Conservation (phyloP, 148 eudicot species). For the Fagopyrum esculentum region DNA sequence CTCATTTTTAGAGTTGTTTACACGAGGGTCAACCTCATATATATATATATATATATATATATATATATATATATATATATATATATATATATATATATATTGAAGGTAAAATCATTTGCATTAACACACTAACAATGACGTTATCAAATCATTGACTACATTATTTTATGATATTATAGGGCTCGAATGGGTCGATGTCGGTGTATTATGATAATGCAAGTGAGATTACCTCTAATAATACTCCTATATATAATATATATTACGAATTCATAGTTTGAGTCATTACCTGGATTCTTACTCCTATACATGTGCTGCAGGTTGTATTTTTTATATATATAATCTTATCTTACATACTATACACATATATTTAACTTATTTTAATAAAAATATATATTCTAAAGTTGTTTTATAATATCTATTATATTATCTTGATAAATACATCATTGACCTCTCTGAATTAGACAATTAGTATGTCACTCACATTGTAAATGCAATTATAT, state of each 20-base stretch:
- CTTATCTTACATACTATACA: neutral
- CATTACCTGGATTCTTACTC: neutral
- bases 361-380: neutral
- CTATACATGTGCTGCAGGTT: neutral
- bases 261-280: neutral
- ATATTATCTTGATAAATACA: too few relatives aligned
- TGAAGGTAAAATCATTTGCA: neutral
- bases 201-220: neutral
- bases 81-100: too few relatives aligned
- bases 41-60: too few relatives aligned
- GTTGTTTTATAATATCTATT: too few relatives aligned
- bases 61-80: too few relatives aligned
- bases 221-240: neutral
- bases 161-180: neutral
- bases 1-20: too few relatives aligned
- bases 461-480: too few relatives aligned
- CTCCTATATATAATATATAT: neutral
- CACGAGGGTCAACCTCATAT: too few relatives aligned
- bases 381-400: too few relatives aligned
- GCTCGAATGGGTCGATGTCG: neutral
- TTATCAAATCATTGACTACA: neutral
- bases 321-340: neutral
- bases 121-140: neutral
- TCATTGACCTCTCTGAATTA: too few relatives aligned
- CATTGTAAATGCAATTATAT: too few relatives aligned